Evolutionary conservation across 306 rosid genomes (phyloP), one percentile per base, ranked within the genome.

Genomic region (Carpinus viminea): DNA sequence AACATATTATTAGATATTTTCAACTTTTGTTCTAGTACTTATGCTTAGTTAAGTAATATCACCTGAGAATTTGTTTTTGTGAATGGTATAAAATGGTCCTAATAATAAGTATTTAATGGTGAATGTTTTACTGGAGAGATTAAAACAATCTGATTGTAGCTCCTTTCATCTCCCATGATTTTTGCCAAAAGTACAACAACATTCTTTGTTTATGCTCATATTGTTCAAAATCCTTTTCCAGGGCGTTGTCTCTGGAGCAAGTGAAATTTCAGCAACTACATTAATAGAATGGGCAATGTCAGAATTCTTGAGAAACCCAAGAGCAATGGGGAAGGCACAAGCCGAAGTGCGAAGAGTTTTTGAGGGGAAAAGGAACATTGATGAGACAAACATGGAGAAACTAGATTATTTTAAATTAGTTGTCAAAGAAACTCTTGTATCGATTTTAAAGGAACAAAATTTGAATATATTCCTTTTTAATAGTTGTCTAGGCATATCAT

Each of bases 351-450:
- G 79, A 56, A 60, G 56, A 36, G 74, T 47, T 5, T 45, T 79
- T 8, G 55, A 28, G 0, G 79, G 74, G 28, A 60, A 55, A 65
- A 64, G 55, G 47, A 51, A 9, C 2, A 54, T 70, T 18, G 68
- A 76, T 28, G 86, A 76, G 61, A 51, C 55, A 50, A 72, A 73
- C 55, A 20, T 77, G 0, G 69, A 77, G 1, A 26, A 79, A 8
- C 76, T 88, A 8, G 81, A 70, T 36, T 88, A 85, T 38, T 18
- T 85, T 79, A 83, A 85, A 64, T n/a, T 12, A 4, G 81, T 85
- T 21, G 61, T 88, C 28, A 81, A 85, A 56, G 86, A 88, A 74
- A 74, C 78, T 8, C 56, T 15, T 34, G 53, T 1, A 20, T 54
- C n/a, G 71, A 65, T 28, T 65, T 31, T 15, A 65, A 15, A 13